phyloP scores from a whole-genome alignment of 2,329 filamentous ascomycete genomes.

The Didymella glomerata region DNA sequence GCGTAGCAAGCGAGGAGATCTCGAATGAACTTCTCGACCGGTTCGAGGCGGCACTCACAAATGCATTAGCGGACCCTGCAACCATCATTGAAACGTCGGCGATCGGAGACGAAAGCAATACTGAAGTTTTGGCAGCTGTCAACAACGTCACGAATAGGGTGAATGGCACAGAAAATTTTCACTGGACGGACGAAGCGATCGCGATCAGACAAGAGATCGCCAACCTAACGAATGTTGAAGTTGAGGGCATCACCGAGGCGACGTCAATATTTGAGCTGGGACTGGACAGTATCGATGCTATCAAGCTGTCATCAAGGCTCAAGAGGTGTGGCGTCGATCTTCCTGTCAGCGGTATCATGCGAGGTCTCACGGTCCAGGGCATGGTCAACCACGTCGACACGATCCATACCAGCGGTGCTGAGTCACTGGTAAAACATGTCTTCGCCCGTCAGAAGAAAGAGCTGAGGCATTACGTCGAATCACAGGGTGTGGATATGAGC shows the following conservation, averaged over 20 bases:
- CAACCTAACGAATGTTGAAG: slow-evolving; percentile 27
- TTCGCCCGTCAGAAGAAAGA: slow-evolving; percentile 32
- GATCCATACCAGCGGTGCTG: neutral
- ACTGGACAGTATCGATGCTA: slow-evolving; percentile 89
- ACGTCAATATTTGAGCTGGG: slow-evolving; percentile 82
- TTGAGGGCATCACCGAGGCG: slow-evolving; percentile 58
- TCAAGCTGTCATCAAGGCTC: slow-evolving; percentile 80
- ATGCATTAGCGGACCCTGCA: slow-evolving; percentile 48
- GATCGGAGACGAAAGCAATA: neutral
- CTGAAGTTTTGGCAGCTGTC: neutral
- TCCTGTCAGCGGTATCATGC: slow-evolving; percentile 80
- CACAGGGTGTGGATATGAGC: slow-evolving; percentile 45
- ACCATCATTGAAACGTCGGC: slow-evolving; percentile 29
- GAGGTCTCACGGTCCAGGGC: slow-evolving; percentile 69
- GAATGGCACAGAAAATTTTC: slow-evolving; percentile 51
- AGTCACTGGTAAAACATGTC: slow-evolving; percentile 13
- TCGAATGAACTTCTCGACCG: slow-evolving; percentile 54
- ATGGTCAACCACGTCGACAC: slow-evolving; percentile 58
- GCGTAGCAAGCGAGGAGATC: slow-evolving; percentile 49
- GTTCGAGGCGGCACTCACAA: slow-evolving; percentile 54
- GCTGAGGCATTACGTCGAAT: slow-evolving; percentile 54
- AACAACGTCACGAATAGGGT: neutral
- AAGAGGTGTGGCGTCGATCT: slow-evolving; percentile 68
- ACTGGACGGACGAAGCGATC: slow-evolving; percentile 66
- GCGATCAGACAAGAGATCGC: slow-evolving; percentile 69